These are phyloP conservation scores for Tricholoma sp. DNA, from an alignment of 768 basidiomycete species.

Conservation along the genomic window DNA sequence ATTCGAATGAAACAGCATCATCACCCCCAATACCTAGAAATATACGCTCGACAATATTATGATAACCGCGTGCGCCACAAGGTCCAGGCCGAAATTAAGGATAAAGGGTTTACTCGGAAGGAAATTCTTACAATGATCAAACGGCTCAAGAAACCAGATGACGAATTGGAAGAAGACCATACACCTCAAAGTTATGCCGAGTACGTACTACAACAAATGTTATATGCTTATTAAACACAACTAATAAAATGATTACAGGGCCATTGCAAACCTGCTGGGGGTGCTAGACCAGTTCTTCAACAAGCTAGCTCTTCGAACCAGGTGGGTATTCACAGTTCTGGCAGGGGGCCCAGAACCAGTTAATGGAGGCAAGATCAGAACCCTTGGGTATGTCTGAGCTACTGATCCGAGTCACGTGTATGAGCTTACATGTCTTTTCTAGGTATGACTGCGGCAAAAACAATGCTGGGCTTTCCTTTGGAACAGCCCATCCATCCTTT, in stretches of 20 bases:
- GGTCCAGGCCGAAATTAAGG: neutral
- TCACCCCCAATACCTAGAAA: neutral
- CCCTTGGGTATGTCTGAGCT: neutral
- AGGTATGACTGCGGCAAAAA: conserved; percentile 2
- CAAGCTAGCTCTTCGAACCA: neutral
- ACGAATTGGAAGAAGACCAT: too few relatives aligned
- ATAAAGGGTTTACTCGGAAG: neutral
- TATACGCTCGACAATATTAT: neutral
- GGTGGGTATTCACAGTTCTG: conserved; percentile 1
- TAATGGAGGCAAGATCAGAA: neutral
- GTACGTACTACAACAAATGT: too few relatives aligned
- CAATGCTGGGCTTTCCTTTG: neutral
- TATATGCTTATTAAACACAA: too few relatives aligned
- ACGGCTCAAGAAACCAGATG: too few relatives aligned
- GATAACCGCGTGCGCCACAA: neutral
- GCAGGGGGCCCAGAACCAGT: neutral
- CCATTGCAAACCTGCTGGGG: neutral
- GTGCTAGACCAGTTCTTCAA: neutral
- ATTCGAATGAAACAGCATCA: neutral
- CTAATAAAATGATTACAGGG: neutral
- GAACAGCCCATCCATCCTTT: neutral
- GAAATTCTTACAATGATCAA: too few relatives aligned
- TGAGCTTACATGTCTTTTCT: neutral
- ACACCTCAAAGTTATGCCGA: too few relatives aligned
- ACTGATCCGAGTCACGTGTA: neutral